Evolutionary conservation across 2,329 filamentous ascomycete genomes (phyloP), one percentile per base, ranked within the genome.

Genomic region (Peltaster fructicola): DNA sequence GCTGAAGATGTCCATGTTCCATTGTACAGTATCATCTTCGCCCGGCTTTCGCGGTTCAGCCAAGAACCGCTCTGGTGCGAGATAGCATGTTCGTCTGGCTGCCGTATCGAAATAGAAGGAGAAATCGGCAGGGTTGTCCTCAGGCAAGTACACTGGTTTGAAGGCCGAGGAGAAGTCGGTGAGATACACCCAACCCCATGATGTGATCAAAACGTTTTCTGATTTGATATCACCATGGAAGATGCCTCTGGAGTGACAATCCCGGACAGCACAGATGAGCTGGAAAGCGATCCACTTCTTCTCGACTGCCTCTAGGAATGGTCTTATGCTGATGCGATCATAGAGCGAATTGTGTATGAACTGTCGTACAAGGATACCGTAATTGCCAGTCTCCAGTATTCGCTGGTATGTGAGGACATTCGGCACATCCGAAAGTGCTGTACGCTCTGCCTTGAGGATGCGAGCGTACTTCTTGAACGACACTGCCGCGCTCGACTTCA

Each of bases 1-100:
- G 50, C 88, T 95, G 57, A 98, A 98, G 17, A 98, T 75, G 47
- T 98, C 88, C 90, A 98, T 98, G 17, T 88, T 85, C 84, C 85
- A 93, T 24, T 48, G 43, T 4, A 48, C 43, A 6, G 36, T 30
- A 12, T 40, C 33, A 6, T 34, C 37, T 11, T 41, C 40, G 5
- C 70, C 63, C 11, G 69, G 64, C 36, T 75, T 68, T 12, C 47
- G 32, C 8, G 71, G 73, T 3, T 74, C 63, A 4, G 70, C 68
- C 10, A 88, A 61, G 47, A 98, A 98, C 20, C 88, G 65, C 49
- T 98, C 90, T 1, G 88, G 88, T 0, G 90, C 90, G 14, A 98
- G 61, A 43, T 98, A 95, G 53, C 88, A 98, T 4, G 82, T 93
- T 26, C 88, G 67, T 27, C 84, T 68, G 5, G 81, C 81, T 4